phyloP scores from a whole-genome alignment of 345 rosid species.

The Populus nigra region DNA sequence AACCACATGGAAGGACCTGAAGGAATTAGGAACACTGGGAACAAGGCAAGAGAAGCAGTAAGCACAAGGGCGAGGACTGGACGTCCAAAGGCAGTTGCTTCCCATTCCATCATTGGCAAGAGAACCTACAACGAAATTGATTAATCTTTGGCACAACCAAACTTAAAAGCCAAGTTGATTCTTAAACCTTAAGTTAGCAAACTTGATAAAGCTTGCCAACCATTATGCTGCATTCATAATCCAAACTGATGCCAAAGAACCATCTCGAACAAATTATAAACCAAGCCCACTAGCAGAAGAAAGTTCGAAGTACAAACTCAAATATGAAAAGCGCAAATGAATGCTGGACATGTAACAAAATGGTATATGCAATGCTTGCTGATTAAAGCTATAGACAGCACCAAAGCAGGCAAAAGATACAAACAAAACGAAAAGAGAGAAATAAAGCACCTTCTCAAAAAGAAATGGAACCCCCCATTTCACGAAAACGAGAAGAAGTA shows the following conservation, averaged over 20 bases:
- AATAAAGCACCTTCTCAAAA: slow-evolving; percentile 51
- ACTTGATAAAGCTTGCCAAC: background rate
- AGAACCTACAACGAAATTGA: slow-evolving; percentile 53
- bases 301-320: too few relatives aligned
- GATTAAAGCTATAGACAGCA: background rate
- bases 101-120: slow-evolving; percentile 85
- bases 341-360: background rate
- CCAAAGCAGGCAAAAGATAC: background rate
- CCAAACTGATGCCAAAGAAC: background rate
- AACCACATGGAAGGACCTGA: slow-evolving; percentile 99
- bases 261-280: background rate
- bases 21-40: slow-evolving; percentile 93
- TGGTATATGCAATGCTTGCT: background rate
- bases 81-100: slow-evolving; percentile 96
- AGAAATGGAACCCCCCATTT: slow-evolving; percentile 91
- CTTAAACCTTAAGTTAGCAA: background rate
- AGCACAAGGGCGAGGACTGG: slow-evolving; percentile 89
- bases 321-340: background rate
- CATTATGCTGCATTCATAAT: background rate
- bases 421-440: background rate
- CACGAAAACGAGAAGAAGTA: slow-evolving; percentile 43
- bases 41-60: slow-evolving; percentile 76
- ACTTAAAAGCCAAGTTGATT: background rate
- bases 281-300: too few relatives aligned
- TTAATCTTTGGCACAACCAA: background rate